A percentile compares a stretch with the other conserved stretches of the same genome.
Conservation (phyloP, 306 rosid species). For the Quercus ilex region DNA sequence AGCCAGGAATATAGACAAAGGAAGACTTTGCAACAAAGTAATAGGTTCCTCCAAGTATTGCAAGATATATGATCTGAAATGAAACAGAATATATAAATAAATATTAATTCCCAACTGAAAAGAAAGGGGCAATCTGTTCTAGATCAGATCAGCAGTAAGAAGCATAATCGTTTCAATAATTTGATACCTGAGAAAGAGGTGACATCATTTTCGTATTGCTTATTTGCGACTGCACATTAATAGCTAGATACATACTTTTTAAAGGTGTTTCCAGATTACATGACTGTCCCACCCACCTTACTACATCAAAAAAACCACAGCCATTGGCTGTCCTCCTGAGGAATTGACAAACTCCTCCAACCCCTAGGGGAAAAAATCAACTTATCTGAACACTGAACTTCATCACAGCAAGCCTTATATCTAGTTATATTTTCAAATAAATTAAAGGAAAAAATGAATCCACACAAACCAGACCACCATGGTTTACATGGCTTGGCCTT, state of each 20-base stretch:
- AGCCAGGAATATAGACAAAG: constrained; percentile 77
- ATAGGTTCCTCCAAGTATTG: constrained; percentile 57
- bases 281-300: background rate
- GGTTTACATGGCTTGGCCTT: too few relatives aligned
- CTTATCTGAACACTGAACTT: too few relatives aligned
- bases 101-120: constrained; percentile 1
- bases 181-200: background rate
- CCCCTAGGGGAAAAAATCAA: background rate
- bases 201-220: background rate
- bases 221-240: background rate
- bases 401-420: too few relatives aligned
- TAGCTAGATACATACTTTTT: background rate
- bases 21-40: constrained; percentile 53
- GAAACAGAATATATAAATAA: constrained; percentile 8
- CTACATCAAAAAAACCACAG: background rate
- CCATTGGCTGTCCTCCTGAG: background rate
- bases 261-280: background rate
- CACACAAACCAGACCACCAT: too few relatives aligned
- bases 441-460: too few relatives aligned
- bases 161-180: background rate
- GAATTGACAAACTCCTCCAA: background rate
- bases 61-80: constrained; percentile 64
- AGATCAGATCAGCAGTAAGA: background rate
- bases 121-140: background rate
- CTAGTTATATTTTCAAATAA: too few relatives aligned